Conservation (phyloP, 768 basidiomycete genomes). For the Pleurotus platypus region DNA sequence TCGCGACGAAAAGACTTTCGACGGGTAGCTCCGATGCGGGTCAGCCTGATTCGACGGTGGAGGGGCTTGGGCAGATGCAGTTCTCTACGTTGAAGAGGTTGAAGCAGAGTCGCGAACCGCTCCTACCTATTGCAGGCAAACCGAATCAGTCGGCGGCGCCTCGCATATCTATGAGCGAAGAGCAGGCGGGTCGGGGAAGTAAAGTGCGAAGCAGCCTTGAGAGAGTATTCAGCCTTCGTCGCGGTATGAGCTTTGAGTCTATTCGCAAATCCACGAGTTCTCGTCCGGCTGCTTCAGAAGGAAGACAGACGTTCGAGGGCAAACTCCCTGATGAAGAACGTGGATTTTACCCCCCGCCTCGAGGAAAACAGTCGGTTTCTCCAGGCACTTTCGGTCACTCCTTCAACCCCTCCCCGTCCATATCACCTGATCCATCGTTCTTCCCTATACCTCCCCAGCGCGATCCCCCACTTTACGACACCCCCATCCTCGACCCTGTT, state of each 20-base stretch:
- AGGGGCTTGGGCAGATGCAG: slow-evolving; percentile 16
- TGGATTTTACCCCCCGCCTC: slow-evolving; percentile 14
- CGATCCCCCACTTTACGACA: slow-evolving; percentile 30
- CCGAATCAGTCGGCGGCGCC: slow-evolving; percentile 21
- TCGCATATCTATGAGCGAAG: slow-evolving; percentile 16
- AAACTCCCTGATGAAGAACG: slow-evolving; percentile 33
- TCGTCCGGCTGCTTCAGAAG: slow-evolving; percentile 17
- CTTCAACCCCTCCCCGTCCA: slow-evolving; percentile 11
- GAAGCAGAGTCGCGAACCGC: slow-evolving; percentile 71
- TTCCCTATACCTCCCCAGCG: slow-evolving; percentile 18
- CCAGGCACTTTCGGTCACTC: slow-evolving; percentile 10
- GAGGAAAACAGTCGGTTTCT: slow-evolving; percentile 18
- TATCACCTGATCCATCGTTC: slow-evolving; percentile 17
- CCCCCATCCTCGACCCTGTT: slow-evolving; percentile 30
- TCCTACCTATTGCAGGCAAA: slow-evolving; percentile 52
- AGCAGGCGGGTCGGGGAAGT: slow-evolving; percentile 15
- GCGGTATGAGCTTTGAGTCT: slow-evolving; percentile 49
- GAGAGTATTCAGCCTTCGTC: slow-evolving; percentile 48
- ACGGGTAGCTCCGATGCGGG: slow-evolving; percentile 38
- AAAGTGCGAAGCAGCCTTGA: slow-evolving; percentile 60
- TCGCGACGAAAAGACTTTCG: slow-evolving; percentile 28
- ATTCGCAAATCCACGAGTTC: slow-evolving; percentile 27
- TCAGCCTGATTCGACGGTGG: slow-evolving; percentile 13
- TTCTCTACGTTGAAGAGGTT: slow-evolving; percentile 33
- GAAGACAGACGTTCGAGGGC: slow-evolving; percentile 24